Evolutionary conservation across 2,329 filamentous ascomycete species (phyloP).

Genomic region (Didymosphaeria variabile): DNA sequence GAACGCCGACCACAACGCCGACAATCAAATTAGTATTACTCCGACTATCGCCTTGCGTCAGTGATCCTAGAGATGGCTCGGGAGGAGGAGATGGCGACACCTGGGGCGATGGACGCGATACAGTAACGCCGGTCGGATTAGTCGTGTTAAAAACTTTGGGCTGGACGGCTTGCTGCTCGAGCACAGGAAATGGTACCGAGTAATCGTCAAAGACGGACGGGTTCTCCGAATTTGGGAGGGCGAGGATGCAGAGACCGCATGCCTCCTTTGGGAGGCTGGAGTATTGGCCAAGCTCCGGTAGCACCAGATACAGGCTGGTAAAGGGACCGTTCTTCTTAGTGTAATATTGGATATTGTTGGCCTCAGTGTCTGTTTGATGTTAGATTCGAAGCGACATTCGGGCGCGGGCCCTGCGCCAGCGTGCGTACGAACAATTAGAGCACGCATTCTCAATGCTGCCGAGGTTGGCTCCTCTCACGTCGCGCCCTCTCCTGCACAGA

Average conservation of each 20-base stretch:
- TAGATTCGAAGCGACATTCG: background rate
- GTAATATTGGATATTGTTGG: background rate
- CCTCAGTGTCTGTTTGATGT: slow-evolving; percentile 6
- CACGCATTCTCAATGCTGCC: slow-evolving; percentile 14
- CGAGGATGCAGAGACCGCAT: slow-evolving; percentile 16
- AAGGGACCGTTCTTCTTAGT: background rate
- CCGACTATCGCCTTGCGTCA: background rate
- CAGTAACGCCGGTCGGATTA: slow-evolving; percentile 7
- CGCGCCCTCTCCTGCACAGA: slow-evolving; percentile 9
- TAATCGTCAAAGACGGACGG: slow-evolving; percentile 2
- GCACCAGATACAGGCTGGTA: background rate
- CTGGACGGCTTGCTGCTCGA: background rate
- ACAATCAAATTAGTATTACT: slow-evolving; percentile 10
- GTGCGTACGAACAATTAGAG: slow-evolving; percentile 16
- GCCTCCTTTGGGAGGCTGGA: slow-evolving; percentile 6
- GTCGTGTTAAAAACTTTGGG: slow-evolving; percentile 11
- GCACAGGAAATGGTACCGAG: slow-evolving; percentile 16
- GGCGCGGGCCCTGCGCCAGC: background rate
- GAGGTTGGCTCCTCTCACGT: background rate
- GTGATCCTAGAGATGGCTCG: background rate
- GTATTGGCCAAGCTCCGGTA: slow-evolving; percentile 9
- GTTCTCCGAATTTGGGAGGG: background rate
- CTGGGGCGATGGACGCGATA: slow-evolving; percentile 1
- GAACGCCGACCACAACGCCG: slow-evolving; percentile 16
- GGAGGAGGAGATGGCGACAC: background rate